Percentiles rank a stretch among this genome's conserved stretches.
Conservation (phyloP, 768 basidiomycete genomes). For the Trametes coccinea region DNA sequence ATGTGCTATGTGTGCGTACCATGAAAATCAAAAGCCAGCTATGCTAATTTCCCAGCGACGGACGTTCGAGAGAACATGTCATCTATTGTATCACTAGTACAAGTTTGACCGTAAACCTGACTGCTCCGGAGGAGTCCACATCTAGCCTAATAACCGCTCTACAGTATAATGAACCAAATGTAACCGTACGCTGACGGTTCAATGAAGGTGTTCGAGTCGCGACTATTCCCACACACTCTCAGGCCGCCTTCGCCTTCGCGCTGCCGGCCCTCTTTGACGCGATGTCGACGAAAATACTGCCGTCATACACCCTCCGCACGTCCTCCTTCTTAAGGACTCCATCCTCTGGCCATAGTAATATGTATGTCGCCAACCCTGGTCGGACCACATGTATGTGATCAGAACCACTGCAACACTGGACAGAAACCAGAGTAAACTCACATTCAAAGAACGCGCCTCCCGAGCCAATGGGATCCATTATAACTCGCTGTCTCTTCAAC, state of each 20-base stretch:
- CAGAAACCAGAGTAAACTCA: constrained; percentile 2
- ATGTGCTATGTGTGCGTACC: no score
- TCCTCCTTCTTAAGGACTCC: constrained; percentile 44
- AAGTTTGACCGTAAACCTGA: no score
- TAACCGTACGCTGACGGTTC: no score
- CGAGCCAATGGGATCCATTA: constrained; percentile 41
- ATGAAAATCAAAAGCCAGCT: no score
- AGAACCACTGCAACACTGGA: neutral
- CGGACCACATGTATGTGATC: neutral
- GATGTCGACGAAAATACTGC: constrained; percentile 40
- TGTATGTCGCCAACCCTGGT: constrained; percentile 36
- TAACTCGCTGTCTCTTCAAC: constrained; percentile 37
- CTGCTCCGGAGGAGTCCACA: no score
- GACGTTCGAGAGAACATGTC: no score
- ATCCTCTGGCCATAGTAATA: constrained; percentile 42
- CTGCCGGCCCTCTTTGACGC: constrained; percentile 24
- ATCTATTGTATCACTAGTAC: no score
- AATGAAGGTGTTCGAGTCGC: no score
- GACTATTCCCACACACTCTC: neutral
- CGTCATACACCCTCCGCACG: constrained; percentile 43
- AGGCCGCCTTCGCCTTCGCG: constrained; percentile 12
- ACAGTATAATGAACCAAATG: no score
- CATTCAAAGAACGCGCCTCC: constrained; percentile 39
- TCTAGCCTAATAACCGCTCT: no score
- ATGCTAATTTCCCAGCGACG: no score